Evolutionary conservation across 257 asterid genomes (phyloP), one percentile per base, ranked within the genome.

Genomic region (Oldenlandia corymbosa): DNA sequence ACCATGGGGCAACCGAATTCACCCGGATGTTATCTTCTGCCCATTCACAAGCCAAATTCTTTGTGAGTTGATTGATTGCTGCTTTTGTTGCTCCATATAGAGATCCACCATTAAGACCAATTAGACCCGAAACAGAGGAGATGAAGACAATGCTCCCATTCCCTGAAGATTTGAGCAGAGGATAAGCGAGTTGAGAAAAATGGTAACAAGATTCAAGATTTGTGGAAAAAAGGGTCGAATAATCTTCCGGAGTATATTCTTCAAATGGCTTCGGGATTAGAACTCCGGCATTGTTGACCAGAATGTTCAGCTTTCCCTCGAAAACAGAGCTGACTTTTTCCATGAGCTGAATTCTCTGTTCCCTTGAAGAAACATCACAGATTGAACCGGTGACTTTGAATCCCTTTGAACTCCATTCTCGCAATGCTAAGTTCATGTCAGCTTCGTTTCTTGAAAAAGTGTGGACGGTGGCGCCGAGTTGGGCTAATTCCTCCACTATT

Each of bases 241-340:
- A 59, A 5, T 47, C 43, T 48, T 68, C 60, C 0, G 58, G 17
- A 20, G 72, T 31, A 46, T 1, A 13, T 1, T 58, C 21, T 2
- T 4, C 23, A 5, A 64, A n/a, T 20, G 64, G 66, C 21, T 6
- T 49, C 3, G 0, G 24, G 1, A 21, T 1, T 4, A 1, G 0
- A 0, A 13, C 16, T 49, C 66, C 66, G 11, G 41, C 72, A 13
- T 68, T 68, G 59, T 58, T 68, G n/a, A 68, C 12, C 0, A 48
- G 58, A 10, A 58, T 58, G 20, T 47, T 20, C 45, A 66, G 48
- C 11, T 65, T 65, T 23, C 42, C 42, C 18, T 41, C 11, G 27
- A 53, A 52, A 9, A 21, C 3, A 3, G 24, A 17, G 0, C 53
- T 31, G n/a, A 54, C 43, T 5, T 24, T 18, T 53, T 53, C 30